Evolutionary conservation across 495 filamentous ascomycete genomes (phyloP).

Genomic region (Terfezia boudieri): DNA sequence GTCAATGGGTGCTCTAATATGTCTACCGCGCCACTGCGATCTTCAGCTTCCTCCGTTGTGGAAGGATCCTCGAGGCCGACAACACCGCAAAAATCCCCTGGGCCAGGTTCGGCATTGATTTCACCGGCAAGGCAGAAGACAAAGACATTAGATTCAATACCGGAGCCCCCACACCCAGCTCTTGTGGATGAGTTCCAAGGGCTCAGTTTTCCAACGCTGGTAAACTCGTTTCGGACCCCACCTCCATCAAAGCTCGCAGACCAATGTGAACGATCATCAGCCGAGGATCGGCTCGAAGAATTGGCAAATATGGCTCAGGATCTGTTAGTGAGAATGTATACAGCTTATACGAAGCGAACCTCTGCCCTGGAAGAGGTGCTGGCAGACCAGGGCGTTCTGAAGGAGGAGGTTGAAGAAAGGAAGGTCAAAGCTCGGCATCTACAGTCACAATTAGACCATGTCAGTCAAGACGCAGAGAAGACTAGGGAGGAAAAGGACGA

Average conservation of each 20-base stretch:
- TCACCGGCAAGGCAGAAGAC: neutral
- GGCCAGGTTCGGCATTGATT: neutral
- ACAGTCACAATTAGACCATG: slow-evolving; percentile 11
- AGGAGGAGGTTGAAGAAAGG: slow-evolving; percentile 10
- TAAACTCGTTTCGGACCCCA: neutral
- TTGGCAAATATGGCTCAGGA: slow-evolving; percentile 13
- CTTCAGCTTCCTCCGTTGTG: neutral
- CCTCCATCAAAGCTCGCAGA: slow-evolving; percentile 1
- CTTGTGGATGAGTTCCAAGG: neutral
- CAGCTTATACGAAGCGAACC: slow-evolving; percentile 15
- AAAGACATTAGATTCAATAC: neutral
- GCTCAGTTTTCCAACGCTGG: neutral
- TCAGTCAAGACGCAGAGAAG: slow-evolving; percentile 5
- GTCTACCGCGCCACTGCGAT: neutral
- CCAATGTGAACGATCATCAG: neutral
- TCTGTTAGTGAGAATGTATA: slow-evolving; percentile 16
- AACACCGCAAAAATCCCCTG: neutral
- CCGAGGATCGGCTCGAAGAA: slow-evolving; percentile 6
- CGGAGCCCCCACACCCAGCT: neutral
- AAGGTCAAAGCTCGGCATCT: slow-evolving; percentile 7
- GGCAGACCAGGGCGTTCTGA: slow-evolving; percentile 2
- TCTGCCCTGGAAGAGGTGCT: slow-evolving; percentile 6
- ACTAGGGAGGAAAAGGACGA: slow-evolving; percentile 9
- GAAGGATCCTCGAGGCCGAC: neutral
- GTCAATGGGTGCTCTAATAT: neutral